These are phyloP conservation scores for Pyrenopolyporus hunteri DNA, from an alignment of 495 filamentous ascomycete genomes.

Conservation along the genomic window DNA sequence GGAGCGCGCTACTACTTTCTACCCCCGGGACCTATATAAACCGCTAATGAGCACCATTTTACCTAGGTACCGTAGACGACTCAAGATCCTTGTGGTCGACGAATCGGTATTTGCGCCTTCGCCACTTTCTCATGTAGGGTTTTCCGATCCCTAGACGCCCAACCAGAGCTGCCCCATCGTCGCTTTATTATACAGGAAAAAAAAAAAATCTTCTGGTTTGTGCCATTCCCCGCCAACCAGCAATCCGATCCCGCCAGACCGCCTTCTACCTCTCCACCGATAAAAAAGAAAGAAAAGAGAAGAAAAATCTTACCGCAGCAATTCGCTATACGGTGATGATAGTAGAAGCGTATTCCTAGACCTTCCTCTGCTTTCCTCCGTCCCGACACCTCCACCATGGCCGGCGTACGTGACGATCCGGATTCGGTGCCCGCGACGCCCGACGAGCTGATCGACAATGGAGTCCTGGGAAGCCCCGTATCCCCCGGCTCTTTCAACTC, in stretches of 20 bases:
- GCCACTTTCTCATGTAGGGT: conserved; percentile 29
- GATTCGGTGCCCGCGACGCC: conserved; percentile 47
- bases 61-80: conserved; percentile 24
- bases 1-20: too few relatives aligned
- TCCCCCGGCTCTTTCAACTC: conserved; percentile 52
- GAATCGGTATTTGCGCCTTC: conserved; percentile 31
- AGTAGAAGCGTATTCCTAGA: conserved; percentile 18
- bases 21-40: too few relatives aligned
- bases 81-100: conserved; percentile 26
- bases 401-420: conserved; percentile 29
- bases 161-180: conserved; percentile 6
- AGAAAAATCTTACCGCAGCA: neutral
- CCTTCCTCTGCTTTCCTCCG: conserved; percentile 5
- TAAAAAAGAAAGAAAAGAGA: too few relatives aligned
- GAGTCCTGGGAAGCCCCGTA: conserved; percentile 38
- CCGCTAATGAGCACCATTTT: conserved; percentile 26
- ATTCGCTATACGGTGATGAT: conserved; percentile 28
- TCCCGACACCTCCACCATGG: conserved; percentile 40
- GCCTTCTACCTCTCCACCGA: neutral
- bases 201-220: too few relatives aligned
- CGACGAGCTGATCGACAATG: conserved; percentile 46
- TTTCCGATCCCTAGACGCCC: conserved; percentile 2
- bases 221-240: conserved; percentile 9
- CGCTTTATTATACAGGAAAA: conserved; percentile 7
- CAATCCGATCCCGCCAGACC: neutral